These are phyloP conservation scores for Nigrograna mackinnonii DNA, from an alignment of 2,329 filamentous ascomycete genomes.

Conservation along the genomic window DNA sequence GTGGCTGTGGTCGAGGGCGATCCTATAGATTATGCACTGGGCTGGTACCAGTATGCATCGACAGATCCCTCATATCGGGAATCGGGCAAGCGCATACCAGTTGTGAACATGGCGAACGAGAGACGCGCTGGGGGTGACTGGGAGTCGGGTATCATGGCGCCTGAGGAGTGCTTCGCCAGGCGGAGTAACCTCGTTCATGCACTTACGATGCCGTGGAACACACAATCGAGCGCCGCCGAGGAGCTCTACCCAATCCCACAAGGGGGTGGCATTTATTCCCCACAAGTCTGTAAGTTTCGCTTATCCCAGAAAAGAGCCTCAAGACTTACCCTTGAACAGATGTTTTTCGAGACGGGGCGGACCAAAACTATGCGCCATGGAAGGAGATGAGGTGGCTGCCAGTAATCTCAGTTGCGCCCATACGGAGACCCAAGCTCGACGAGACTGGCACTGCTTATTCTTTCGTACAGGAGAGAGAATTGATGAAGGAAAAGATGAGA, in stretches of 20 bases:
- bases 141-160: constrained; percentile 67
- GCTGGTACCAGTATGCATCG: constrained; percentile 54
- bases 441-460: constrained; percentile 70
- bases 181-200: constrained; percentile 74
- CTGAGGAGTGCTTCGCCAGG: constrained; percentile 74
- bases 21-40: constrained; percentile 58
- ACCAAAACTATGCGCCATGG: constrained; percentile 44
- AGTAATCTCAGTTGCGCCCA: constrained; percentile 74
- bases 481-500: constrained; percentile 74
- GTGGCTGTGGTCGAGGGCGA: constrained; percentile 51
- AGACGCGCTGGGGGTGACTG: constrained; percentile 79
- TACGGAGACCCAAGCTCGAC: constrained; percentile 73
- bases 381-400: constrained; percentile 56
- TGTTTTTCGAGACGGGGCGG: constrained; percentile 70
- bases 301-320: background rate
- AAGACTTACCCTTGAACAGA: constrained; percentile 46
- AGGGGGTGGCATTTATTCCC: constrained; percentile 71
- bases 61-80: constrained; percentile 27
- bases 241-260: constrained; percentile 73
- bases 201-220: constrained; percentile 62
- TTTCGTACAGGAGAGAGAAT: constrained; percentile 70
- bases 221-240: constrained; percentile 33
- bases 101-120: constrained; percentile 76
- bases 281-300: constrained; percentile 61
- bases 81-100: constrained; percentile 55